Conservation (phyloP, 768 basidiomycete genomes). For the Exidia glandulosa region DNA sequence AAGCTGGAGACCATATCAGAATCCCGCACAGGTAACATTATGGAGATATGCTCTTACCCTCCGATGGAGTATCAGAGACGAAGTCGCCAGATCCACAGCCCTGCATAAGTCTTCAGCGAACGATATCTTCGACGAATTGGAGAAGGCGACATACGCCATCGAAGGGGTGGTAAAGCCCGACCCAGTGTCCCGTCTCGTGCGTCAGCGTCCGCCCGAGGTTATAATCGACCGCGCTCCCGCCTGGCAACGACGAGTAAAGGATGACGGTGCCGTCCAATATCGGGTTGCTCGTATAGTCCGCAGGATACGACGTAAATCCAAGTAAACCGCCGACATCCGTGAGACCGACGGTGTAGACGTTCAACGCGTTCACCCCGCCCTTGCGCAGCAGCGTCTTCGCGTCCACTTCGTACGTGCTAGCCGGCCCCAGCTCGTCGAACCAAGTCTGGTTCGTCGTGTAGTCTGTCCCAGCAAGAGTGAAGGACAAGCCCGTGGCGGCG, state of each 20-base stretch:
- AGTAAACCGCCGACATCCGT: slow-evolving; percentile 31
- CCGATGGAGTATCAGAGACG: no score
- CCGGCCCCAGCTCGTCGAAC: not conserved
- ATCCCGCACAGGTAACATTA: not conserved
- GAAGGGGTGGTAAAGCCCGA: slow-evolving; percentile 31
- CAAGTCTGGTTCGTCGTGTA: not conserved
- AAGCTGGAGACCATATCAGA: slow-evolving; percentile 8
- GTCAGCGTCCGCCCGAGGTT: slow-evolving; percentile 18
- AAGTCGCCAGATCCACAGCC: no score
- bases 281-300: slow-evolving; percentile 15
- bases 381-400: slow-evolving; percentile 6
- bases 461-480: not conserved
- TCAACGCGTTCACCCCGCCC: slow-evolving; percentile 4
- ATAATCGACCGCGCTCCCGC: slow-evolving; percentile 3
- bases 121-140: no score
- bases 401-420: not conserved
- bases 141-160: slow-evolving; percentile 19
- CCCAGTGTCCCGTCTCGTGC: slow-evolving; percentile 30
- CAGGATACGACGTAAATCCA: slow-evolving; percentile 31
- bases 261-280: slow-evolving; percentile 27
- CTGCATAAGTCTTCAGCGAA: no score
- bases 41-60: no score
- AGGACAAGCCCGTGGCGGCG: not conserved
- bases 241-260: slow-evolving; percentile 20
- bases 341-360: slow-evolving; percentile 22